Evolutionary conservation across 2,329 filamentous ascomycete species (phyloP), one percentile per base, ranked within the genome.

Genomic region (Gremmenia infestans): DNA sequence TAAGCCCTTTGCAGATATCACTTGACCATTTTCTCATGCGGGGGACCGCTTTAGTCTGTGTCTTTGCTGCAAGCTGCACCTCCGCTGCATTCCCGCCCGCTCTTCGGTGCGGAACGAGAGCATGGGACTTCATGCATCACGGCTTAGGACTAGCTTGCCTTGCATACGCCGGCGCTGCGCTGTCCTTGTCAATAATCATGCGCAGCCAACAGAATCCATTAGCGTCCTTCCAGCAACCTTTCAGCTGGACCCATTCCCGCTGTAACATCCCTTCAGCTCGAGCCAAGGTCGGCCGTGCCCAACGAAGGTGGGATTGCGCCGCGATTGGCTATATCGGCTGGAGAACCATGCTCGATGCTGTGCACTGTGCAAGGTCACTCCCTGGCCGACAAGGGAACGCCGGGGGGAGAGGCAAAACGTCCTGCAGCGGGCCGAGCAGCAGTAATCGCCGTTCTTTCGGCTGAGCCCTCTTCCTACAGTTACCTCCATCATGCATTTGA

Each of bases 361-460:
- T 14, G n/a, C 22, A 9, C 17, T 17, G 14, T 40, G 17, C 22
- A 19, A 12, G 11, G 22, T 2, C n/a, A 17, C 23, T 45, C n/a
- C 42, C 42, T 19, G n/a, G 19, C 42, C 42, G 39, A 50, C 45
- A 45, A 45, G 6, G 37, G 53, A 47, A 36, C 42, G 47, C n/a
- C 15, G 23, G 42, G 42, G 48, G 53, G 42, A 54, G 55, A 55
- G 52, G 49, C 55, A 57, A 62, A 57, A 57, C 60, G 56, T 64
- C 60, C 62, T 66, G 65, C 64, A 67, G 61, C 65, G 65, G 65
- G 57, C 65, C 65, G 65, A 65, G 54, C 59, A 64, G 62, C 52
- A 42, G 57, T 28, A 54, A 59, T 64, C 57, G 50, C 51, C 37
- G 49, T 52, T 40, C 28, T 17, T 42, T 52, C 46, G 36, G 40